Base-by-base conservation (phyloP, 2,329 filamentous ascomycete species). In the Dothistroma septosporum region DNA sequence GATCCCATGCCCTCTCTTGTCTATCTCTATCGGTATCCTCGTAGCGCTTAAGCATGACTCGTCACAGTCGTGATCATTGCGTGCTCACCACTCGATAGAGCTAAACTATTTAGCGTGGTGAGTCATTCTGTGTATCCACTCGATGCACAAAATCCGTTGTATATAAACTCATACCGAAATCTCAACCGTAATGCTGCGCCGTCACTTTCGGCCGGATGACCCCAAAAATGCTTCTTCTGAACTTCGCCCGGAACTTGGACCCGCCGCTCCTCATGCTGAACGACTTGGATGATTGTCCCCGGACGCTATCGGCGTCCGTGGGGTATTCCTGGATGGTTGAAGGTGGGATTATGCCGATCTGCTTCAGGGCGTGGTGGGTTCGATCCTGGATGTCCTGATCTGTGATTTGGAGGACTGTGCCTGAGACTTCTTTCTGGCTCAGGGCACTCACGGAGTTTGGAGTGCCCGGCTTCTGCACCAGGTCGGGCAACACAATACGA, bases 221-320 rank as follows among this genome's bases (percentile, higher is more conserved):
- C n/a, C 56, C 60, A 32, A 60, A 48, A 47, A 66, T 64, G 50
- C 64, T 66, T 32, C 55, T 52, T n/a, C 59, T 47, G 47, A 64
- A 41, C 32, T 54, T 59, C 14, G 49, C 35, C 11, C 61, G 53
- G 2, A 61, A 44, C 31, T 19, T 37, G 9, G 22, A 44, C 16
- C 46, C 55, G 14, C 48, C 52, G 37, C 60, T 60, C 54, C 59
- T 64, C 60, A 61, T 31, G 44, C 64, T 64, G 8, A 58, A 46
- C 2, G 50, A 50, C 54, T 46, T 53, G n/a, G 47, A 49, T 33
- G 37, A 50, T 47, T 50, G 53, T 19, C 52, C 50, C 32, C 57
- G 41, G 14, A 60, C 22, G 14, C 54, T 58, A 10, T 31, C 47
- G 35, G 11, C 33, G 19, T 32, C 55, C 28, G 10, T 28, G 35